These are phyloP conservation scores for Euphorbia pulcherrima DNA, from an alignment of 345 rosid species.

Conservation along the genomic window DNA sequence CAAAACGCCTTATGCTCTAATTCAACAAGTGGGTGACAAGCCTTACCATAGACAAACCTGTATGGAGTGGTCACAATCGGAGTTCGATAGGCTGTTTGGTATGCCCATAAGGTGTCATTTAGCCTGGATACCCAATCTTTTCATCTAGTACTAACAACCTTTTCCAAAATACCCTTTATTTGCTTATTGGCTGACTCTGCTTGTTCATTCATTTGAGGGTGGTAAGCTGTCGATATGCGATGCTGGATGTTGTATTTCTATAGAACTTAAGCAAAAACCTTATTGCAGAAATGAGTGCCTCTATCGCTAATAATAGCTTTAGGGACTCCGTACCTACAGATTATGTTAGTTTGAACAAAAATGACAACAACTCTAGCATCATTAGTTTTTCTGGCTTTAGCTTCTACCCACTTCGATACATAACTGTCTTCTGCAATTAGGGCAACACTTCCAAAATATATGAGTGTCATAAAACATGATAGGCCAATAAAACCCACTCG, in stretches of 20 bases:
- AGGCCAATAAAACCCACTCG: background rate
- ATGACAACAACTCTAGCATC: background rate
- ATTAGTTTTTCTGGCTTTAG: background rate
- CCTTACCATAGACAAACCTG: too few relatives aligned
- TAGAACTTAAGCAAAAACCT: background rate
- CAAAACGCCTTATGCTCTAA: background rate
- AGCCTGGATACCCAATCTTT: background rate
- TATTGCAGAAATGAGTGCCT: background rate
- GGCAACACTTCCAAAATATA: background rate
- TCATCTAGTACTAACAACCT: background rate
- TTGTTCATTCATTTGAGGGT: background rate
- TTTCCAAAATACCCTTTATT: background rate
- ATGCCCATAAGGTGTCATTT: background rate
- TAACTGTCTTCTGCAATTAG: background rate
- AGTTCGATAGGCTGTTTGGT: background rate
- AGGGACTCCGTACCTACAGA: background rate
- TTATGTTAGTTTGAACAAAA: background rate
- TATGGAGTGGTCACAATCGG: background rate
- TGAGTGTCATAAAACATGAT: background rate
- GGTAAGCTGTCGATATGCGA: background rate
- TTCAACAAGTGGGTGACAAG: background rate
- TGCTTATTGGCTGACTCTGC: background rate
- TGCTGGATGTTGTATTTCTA: background rate
- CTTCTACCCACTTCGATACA: background rate
- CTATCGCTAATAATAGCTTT: background rate